Percentiles rank a stretch among this genome's conserved stretches.
Conservation (phyloP, 163 green algal genomes). For the Scenedesmus sp. region DNA sequence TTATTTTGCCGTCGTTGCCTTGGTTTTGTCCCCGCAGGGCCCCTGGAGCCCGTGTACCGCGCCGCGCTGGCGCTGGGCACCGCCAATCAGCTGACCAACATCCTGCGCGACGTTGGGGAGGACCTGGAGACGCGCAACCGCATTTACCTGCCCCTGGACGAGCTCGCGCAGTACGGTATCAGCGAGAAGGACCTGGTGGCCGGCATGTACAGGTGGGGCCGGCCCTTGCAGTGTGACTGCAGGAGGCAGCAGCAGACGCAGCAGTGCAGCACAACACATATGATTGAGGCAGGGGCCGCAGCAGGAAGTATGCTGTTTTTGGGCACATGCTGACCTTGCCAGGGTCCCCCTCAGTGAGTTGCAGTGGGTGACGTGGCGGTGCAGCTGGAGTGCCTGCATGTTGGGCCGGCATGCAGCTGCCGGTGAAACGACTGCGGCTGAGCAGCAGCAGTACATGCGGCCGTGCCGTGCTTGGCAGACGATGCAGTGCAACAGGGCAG, state of each 20-base stretch:
- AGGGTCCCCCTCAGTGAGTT: too few relatives aligned
- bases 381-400: too few relatives aligned
- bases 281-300: neutral
- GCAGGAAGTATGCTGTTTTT: too few relatives aligned
- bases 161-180: slow-evolving; percentile 93
- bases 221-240: neutral
- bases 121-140: slow-evolving; percentile 89
- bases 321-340: too few relatives aligned
- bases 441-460: too few relatives aligned
- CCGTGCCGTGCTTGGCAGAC: neutral
- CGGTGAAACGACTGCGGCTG: too few relatives aligned
- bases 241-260: neutral
- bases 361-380: too few relatives aligned
- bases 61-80: slow-evolving; percentile 95
- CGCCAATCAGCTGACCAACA: slow-evolving; percentile 99
- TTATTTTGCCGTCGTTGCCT: too few relatives aligned
- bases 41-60: slow-evolving; percentile 90
- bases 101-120: slow-evolving; percentile 98
- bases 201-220: neutral
- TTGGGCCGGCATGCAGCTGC: too few relatives aligned
- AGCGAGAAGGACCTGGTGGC: slow-evolving; percentile 87
- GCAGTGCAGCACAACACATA: neutral
- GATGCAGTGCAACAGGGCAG: too few relatives aligned
- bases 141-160: slow-evolving; percentile 97
- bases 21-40: slow-evolving; percentile 64